A percentile compares a stretch with the other conserved stretches of the same genome.
phyloP scores from a whole-genome alignment of 75 land plant genomes.

The Isoetes taiwanensis region DNA sequence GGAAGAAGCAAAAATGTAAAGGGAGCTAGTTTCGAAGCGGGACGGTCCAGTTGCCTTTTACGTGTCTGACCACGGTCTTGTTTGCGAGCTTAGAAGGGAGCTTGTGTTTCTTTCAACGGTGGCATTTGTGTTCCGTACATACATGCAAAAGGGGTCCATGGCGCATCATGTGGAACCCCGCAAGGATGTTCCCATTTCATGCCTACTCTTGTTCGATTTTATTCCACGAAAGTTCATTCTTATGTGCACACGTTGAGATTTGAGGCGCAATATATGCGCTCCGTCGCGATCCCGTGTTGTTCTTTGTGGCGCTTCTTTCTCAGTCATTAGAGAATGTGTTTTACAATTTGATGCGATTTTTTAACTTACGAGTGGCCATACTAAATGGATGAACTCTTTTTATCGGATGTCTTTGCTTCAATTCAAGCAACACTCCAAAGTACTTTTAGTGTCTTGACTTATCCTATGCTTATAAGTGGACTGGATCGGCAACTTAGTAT shows the following conservation, averaged over 20 bases:
- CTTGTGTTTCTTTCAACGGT: constrained; percentile 24
- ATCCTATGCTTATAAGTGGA: constrained; percentile 35
- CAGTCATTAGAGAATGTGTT: too few relatives aligned
- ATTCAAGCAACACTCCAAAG: constrained; percentile 69
- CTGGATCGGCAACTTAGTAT: constrained; percentile 41
- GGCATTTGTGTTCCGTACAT: too few relatives aligned
- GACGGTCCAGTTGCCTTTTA: constrained; percentile 83
- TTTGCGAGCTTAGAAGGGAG: constrained; percentile 46
- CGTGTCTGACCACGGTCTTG: constrained; percentile 62
- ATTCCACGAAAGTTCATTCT: constrained; percentile 51
- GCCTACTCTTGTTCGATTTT: constrained; percentile 60
- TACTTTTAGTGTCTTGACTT: constrained; percentile 71
- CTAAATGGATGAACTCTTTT: neutral
- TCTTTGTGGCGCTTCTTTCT: constrained; percentile 49
- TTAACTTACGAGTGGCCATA: neutral
- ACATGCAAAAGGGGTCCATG: constrained; percentile 17
- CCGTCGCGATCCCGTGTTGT: constrained; percentile 64
- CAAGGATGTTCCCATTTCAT: constrained; percentile 21
- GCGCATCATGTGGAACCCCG: constrained; percentile 19
- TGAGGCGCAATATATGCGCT: constrained; percentile 54
- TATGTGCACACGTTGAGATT: constrained; percentile 68
- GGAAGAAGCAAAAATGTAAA: constrained; percentile 61
- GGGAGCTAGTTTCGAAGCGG: constrained; percentile 53
- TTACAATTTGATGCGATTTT: too few relatives aligned
- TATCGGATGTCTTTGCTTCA: constrained; percentile 65